Evolutionary conservation across 192 early-diverging fungal species (phyloP), one percentile per base, ranked within the genome.

Genomic region (Entomortierella parvispora): DNA sequence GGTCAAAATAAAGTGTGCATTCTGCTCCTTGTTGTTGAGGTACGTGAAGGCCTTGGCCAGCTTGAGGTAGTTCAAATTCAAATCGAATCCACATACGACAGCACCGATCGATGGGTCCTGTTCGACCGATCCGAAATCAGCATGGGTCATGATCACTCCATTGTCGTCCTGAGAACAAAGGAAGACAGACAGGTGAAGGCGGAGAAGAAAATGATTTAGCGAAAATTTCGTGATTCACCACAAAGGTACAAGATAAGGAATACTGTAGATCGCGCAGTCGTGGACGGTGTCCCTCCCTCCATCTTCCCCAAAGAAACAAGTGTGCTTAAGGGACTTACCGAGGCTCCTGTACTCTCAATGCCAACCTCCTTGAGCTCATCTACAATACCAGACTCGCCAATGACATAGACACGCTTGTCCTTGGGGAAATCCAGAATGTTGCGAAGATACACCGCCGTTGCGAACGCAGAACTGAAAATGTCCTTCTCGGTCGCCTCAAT

Each of bases 41-140:
- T 97, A 95, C 12, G 90, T 89, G 77, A 91, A 94, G 0, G 97
- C 97, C 78, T 92, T 95, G 43, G 95, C 92, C 44, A 94, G 85
- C 83, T 98, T 99, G 79, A 84, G 86, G 80, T 97, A 99, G 69
- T 96, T 96, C 69, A 99, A 85, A 69, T 97, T 78, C 50, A 90
- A 80, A 81, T 99, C 97, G 44, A 99, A 91, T 50, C 97, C 97
- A 69, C 93, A 90, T 25, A 99, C 83, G 7, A 99, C 97, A 6
- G 97, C 97, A 18, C 93, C 96, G 49, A 99, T 85, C 10, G 60
- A 58, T 4, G 88, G 85, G 34, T 81, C 80, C 10, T 68, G 53
- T 18, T 68, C 28, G 33, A 77, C 58, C 15, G n/a, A 45, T 12
- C 54, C 65, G 15, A 77, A 69, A 43, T 83, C 60, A 0, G 42